Evolutionary conservation across 2,329 filamentous ascomycete species (phyloP), one percentile per base, ranked within the genome.

Genomic region (Ophiostoma sp.): DNA sequence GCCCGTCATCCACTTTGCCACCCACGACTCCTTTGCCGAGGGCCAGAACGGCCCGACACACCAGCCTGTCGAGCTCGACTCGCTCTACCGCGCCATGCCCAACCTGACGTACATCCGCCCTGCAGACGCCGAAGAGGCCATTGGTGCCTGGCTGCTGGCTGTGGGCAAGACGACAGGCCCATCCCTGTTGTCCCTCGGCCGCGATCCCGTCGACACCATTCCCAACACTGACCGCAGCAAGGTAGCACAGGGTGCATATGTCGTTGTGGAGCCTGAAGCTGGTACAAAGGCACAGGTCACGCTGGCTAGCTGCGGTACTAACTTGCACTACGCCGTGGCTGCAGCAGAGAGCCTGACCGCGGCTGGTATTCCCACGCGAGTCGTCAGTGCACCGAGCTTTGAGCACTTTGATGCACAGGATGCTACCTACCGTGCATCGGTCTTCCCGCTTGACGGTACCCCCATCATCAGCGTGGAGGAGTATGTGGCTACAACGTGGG

Each of bases 41-140:
- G 88, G 89, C 1, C 86, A 90, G 75, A 86, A 90, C 75, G 89
- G 88, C 0, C 89, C 88, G 0, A 90, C 89, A 0, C 89, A 91
- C 76, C 89, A 91, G 78, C 88, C 89, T 2, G 85, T 91, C 42
- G 88, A 85, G 48, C 81, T 91, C 0, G 85, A 86, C 15, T 79
- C 85, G 0, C 81, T 91, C 1, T 91, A 88, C 78, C 86, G 89
- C 4, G 85, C 88, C 31, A 91, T 91, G 88, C 89, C 88, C 0
- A 90, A 90, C 74, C 75, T 91, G 0, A 80, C 87, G 1, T 90
- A 90, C 78, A 88, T 91, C 72, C 86, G 89, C 0, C 89, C 89
- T 0, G 83, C 84, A 63, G 88, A 91, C 75, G 84, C 83, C 66
- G 87, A 91, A 76, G 89, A 91, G 78, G 84, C 83, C 0, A 84